Base-by-base conservation (phyloP, 73 alveolate species). In the Paramecium octaurelia region DNA sequence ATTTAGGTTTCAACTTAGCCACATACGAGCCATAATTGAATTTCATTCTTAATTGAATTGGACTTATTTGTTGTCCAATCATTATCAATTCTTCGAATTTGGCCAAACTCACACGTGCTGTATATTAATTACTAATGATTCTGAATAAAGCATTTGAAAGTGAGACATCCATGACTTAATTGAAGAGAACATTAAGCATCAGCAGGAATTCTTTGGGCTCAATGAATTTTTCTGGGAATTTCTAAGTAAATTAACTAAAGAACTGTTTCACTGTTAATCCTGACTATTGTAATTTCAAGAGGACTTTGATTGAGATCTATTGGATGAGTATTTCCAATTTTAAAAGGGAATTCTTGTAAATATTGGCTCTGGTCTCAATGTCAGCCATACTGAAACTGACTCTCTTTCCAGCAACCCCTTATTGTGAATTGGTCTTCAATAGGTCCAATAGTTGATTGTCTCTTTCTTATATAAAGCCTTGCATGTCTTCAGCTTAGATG, bases 41-140 rank as follows among this genome's bases (percentile, higher is more conserved):
- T 48, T 80, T 80, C 91, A 80, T 80, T 80, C 91, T 80, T n/a
- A 80, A 16, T 35, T 80, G 76, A 80, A 80, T 80, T 6, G 91
- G 91, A 80, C 91, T 80, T 40, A 80, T 80, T 24, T 44, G 16
- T 46, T 80, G 7, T 42, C 91, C 91, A 16, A 80, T 44, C 57
- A 16, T 8, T 0, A 80, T 80, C 12, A 80, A 24, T 31, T 80
- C 91, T 35, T 44, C 73, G 46, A 43, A 80, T 80, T 80, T 80
- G 9, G 70, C 91, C 8, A 80, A 80, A 80, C 91, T 80, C 4
- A 80, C 57, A 10, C 91, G 46, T 6, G 46, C 57, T 44, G 57
- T 48, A 23, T 80, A 80, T 31, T 42, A 21, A 48, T 80, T 80
- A 36, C 91, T 44, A 6, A 40, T 31, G 11, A 80, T 42, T 23